Evolutionary conservation across 805 yeast genomes (phyloP).

Genomic region (Isabelozyma heimii): DNA sequence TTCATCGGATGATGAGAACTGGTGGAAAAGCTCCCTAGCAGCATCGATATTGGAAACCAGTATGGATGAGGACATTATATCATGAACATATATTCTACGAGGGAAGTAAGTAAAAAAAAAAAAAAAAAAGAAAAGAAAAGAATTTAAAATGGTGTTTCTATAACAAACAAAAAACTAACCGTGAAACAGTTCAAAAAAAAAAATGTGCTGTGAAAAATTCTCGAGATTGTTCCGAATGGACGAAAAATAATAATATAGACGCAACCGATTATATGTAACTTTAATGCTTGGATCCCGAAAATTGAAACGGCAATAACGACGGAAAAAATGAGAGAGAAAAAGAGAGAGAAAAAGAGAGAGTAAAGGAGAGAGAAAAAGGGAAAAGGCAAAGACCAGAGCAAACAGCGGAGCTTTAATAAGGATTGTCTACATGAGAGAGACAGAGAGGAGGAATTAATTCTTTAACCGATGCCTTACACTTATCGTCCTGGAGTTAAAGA

Average conservation of each 20-base stretch:
- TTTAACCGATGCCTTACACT: too few relatives aligned
- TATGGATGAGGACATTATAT: neutral
- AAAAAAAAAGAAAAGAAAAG: too few relatives aligned
- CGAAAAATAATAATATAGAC: neutral
- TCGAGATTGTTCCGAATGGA: neutral
- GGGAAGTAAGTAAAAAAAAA: too few relatives aligned
- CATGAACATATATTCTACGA: neutral
- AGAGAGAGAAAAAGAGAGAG: neutral
- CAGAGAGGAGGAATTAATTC: too few relatives aligned
- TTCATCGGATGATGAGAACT: constrained; percentile 30
- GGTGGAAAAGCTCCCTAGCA: constrained; percentile 35
- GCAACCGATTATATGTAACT: neutral
- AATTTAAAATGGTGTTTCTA: too few relatives aligned
- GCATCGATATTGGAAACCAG: neutral
- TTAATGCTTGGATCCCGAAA: neutral
- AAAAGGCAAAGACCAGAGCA: neutral
- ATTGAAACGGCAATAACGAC: neutral
- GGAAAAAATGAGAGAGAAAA: too few relatives aligned
- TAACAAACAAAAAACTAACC: too few relatives aligned
- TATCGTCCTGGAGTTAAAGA: too few relatives aligned
- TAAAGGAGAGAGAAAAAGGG: neutral
- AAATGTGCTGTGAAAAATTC: neutral
- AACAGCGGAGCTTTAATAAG: too few relatives aligned
- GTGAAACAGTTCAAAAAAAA: too few relatives aligned
- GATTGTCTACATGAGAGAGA: too few relatives aligned